phyloP scores from a whole-genome alignment of 179 eudicot genomes.

The Silene vulgaris region DNA sequence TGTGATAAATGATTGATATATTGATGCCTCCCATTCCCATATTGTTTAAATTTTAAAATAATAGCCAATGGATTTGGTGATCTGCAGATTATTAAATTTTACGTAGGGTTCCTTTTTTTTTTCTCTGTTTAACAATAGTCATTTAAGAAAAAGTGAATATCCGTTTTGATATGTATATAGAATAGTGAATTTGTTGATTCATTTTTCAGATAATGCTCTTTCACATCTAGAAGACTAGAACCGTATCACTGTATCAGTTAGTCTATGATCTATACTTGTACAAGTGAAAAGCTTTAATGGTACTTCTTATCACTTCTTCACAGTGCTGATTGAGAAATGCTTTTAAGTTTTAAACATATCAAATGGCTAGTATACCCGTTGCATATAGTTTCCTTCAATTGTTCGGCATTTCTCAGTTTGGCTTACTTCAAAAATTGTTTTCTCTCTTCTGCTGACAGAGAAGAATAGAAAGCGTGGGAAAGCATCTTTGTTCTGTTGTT shows the following conservation, averaged over 20 bases:
- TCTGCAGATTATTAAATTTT: neutral
- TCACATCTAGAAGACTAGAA: too few relatives aligned
- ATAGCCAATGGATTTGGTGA: neutral
- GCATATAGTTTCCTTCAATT: neutral
- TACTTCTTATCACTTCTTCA: neutral
- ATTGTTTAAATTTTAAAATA: neutral
- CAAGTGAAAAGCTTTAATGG: too few relatives aligned
- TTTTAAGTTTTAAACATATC: neutral
- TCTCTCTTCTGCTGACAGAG: constrained; percentile 37
- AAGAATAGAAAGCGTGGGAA: constrained; percentile 58
- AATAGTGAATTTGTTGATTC: neutral
- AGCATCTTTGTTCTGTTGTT: constrained; percentile 95
- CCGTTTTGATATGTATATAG: neutral
- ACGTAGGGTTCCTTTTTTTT: neutral
- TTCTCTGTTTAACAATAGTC: neutral
- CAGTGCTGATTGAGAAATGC: neutral
- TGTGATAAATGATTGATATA: neutral
- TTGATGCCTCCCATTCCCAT: neutral
- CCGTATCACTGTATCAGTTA: neutral
- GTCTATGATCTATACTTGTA: neutral
- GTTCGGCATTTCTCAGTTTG: constrained; percentile 6
- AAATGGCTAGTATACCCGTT: neutral
- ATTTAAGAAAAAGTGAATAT: neutral
- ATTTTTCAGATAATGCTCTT: neutral
- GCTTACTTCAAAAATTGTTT: constrained; percentile 5